These are phyloP conservation scores for Thalia dealbata DNA, from an alignment of 176 grass and related monocot species.

Conservation along the genomic window DNA sequence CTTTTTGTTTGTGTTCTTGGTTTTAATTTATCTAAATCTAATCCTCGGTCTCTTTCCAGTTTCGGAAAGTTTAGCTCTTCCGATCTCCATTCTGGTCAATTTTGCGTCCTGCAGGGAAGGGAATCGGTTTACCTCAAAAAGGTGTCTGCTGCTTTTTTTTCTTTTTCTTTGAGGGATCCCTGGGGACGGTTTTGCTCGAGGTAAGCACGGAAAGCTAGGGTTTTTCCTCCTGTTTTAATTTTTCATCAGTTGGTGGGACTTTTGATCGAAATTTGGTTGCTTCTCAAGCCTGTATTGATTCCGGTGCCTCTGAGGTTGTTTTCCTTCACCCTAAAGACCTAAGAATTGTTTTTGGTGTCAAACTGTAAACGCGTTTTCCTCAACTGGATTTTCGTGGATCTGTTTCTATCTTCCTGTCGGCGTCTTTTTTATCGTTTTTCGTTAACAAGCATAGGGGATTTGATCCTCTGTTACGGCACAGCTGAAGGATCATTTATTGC, in stretches of 20 bases:
- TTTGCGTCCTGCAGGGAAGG: neutral
- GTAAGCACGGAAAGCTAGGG: neutral
- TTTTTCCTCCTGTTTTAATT: too few relatives aligned
- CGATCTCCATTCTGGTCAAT: neutral
- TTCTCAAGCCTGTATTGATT: too few relatives aligned
- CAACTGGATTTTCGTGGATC: neutral
- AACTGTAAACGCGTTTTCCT: neutral
- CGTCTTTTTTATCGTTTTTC: neutral
- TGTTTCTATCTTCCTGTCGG: neutral
- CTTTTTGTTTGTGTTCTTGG: neutral
- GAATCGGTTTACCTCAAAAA: neutral
- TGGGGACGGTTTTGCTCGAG: neutral
- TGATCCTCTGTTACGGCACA: neutral
- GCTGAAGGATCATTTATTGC: too few relatives aligned
- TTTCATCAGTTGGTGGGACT: too few relatives aligned
- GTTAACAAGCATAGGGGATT: neutral
- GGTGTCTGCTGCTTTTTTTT: neutral
- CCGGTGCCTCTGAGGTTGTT: neutral
- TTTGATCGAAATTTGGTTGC: too few relatives aligned
- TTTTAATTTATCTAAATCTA: neutral
- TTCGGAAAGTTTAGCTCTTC: neutral
- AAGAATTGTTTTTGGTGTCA: neutral
- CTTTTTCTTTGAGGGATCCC: neutral
- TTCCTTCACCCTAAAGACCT: neutral
- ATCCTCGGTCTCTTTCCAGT: neutral